Base-by-base conservation (phyloP, 2,329 filamentous ascomycete species). In the Talaromyces marneffei region DNA sequence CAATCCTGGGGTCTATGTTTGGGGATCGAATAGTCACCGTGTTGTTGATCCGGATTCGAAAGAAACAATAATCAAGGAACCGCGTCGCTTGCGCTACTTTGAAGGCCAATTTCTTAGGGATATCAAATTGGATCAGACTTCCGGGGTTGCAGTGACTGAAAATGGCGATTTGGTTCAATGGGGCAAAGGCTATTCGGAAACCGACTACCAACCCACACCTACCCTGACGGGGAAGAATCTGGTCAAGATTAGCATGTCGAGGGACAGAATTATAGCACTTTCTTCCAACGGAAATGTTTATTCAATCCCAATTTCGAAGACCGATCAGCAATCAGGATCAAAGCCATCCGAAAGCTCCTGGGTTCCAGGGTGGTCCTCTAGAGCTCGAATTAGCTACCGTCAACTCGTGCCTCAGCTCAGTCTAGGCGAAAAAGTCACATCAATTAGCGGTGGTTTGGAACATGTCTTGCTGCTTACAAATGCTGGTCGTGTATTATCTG, bases 101-200 rank as follows among this genome's bases (percentile, higher is more conserved):
- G 87, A 97, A 70, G 89, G 88, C 31, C 85, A 91, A 74, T 75
- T 97, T 16, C 79, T 99, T 44, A 84, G 93, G 54, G 94, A 97
- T 71, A 80, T 97, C 65, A 96, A 96, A 77, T 78, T 97, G 55
- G 90, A 92, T 62, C 83, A 85, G 59, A 85, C 85, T 42, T 92
- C 95, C 71, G 94, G 91, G 8, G 93, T 87, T 3, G 94, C 94
- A 9, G 87, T 97, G 42, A 88, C 87, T 4, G 92, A 97, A 72
- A 87, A 88, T 64, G 94, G 94, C 3, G 89, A 97, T 72, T 75
- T 99, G 48, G 80, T 97, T 12, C 92, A 97, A 77, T 99, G 94
- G 94, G 94, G 94, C 1, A 82, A 82, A 3, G 90, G 82, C 3
- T 97, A 88, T 72, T 88, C 88, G 6, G 81, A 83, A 60, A 81